Percentiles rank a stretch among this genome's conserved stretches.
Evolutionary conservation across 129 eudicot genomes (phyloP).

Genomic region (Artemisia annua): DNA sequence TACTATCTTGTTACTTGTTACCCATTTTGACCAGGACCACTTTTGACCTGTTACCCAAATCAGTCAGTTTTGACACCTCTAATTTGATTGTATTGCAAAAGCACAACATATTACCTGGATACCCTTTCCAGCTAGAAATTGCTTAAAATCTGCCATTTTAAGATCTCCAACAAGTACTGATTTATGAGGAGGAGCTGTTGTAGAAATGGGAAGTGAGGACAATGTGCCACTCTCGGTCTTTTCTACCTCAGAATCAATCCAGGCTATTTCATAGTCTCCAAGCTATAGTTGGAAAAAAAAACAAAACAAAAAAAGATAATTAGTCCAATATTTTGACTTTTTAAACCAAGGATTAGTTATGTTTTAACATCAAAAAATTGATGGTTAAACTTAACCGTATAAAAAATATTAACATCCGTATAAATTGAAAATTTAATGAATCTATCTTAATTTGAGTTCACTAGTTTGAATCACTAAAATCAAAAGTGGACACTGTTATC

Average conservation of each 20-base stretch:
- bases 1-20: too few species aligned
- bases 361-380: background rate
- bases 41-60: background rate
- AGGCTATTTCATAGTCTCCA: conserved; percentile 95
- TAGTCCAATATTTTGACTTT: background rate
- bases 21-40: background rate
- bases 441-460: background rate
- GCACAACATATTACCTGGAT: conserved; percentile 43
- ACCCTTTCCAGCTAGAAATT: conserved; percentile 92
- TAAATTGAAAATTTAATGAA: background rate
- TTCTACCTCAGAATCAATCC: conserved; percentile 96
- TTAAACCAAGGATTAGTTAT: background rate
- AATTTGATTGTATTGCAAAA: conserved; percentile 1
- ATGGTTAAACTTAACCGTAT: background rate
- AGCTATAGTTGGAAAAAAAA: conserved; percentile 77
- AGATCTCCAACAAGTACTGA: conserved; percentile 95
- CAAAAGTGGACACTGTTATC: background rate
- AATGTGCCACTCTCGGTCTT: conserved; percentile 65
- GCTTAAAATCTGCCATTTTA: conserved; percentile 97
- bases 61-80: background rate
- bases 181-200: conserved; percentile 78
- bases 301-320: conserved; percentile 1
- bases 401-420: background rate
- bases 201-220: conserved; percentile 83
- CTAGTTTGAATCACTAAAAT: conserved; percentile 13